Conservation (phyloP, 495 filamentous ascomycete species). For the Podospora sp. region DNA sequence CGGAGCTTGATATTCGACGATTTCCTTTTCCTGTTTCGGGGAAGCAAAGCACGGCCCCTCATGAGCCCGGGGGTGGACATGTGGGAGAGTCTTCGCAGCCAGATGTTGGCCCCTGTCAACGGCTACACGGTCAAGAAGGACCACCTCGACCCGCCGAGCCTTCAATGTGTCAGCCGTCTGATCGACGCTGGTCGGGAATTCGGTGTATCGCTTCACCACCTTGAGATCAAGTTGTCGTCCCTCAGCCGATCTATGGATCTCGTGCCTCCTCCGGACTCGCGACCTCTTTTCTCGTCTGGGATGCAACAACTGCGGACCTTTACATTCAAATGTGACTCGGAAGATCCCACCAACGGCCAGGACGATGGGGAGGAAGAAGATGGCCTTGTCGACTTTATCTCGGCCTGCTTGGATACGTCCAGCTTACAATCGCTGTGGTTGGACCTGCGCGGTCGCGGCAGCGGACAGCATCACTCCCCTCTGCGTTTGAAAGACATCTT, state of each 20-base stretch:
- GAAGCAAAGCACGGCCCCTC: background rate
- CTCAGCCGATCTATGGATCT: background rate
- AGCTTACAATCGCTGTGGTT: background rate
- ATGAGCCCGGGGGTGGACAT: background rate
- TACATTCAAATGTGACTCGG: background rate
- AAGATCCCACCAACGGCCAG: background rate
- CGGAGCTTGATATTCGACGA: constrained; percentile 4
- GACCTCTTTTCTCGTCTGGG: constrained; percentile 11
- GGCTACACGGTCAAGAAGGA: background rate
- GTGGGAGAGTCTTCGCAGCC: background rate
- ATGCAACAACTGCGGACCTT: constrained; percentile 10
- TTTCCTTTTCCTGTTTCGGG: background rate
- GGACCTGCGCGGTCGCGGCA: background rate
- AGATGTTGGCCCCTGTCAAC: constrained; percentile 5
- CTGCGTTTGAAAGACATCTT: background rate
- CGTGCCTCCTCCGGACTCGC: no score
- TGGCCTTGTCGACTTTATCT: constrained; percentile 14
- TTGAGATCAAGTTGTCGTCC: background rate
- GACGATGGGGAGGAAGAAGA: background rate
- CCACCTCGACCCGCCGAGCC: background rate
- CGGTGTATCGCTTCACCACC: background rate
- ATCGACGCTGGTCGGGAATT: background rate
- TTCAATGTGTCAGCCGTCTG: constrained; percentile 4
- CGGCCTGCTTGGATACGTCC: constrained; percentile 15
- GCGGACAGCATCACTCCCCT: background rate